These are phyloP conservation scores for Periconia digitata DNA, from an alignment of 2,329 filamentous ascomycete genomes.

Conservation along the genomic window DNA sequence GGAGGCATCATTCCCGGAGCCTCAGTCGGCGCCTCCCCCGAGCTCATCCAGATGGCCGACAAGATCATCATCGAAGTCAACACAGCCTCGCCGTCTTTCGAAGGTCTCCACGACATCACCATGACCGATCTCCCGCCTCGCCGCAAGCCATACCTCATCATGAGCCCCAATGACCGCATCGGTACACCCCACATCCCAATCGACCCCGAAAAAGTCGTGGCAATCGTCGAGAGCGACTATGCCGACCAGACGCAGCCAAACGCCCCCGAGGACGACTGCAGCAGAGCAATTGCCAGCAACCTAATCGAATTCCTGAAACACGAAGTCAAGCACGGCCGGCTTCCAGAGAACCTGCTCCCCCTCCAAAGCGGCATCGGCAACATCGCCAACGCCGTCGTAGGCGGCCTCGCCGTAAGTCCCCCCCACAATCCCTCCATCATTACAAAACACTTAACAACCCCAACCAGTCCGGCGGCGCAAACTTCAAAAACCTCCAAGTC, in stretches of 20 bases:
- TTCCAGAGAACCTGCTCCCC: conserved; percentile 75
- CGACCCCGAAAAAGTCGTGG: conserved; percentile 81
- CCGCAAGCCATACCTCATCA: conserved; percentile 84
- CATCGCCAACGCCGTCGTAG: conserved; percentile 89
- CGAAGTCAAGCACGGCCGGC: conserved; percentile 75
- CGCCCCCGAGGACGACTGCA: conserved; percentile 71
- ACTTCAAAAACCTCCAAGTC: conserved; percentile 85
- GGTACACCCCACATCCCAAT: conserved; percentile 80
- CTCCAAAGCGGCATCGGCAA: conserved; percentile 90
- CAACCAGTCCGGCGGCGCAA: conserved; percentile 60
- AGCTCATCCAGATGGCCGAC: conserved; percentile 86
- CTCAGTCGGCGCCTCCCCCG: conserved; percentile 80
- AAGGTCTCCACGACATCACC: conserved; percentile 88
- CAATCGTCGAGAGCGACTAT: conserved; percentile 82
- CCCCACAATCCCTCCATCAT: background rate
- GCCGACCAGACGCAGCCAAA: conserved; percentile 76
- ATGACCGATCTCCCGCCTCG: conserved; percentile 81
- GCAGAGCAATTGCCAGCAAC: conserved; percentile 72
- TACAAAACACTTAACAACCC: background rate
- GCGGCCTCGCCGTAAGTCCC: conserved; percentile 63
- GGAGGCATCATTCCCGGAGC: conserved; percentile 87
- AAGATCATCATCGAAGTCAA: conserved; percentile 95
- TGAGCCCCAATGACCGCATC: conserved; percentile 82
- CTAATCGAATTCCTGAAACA: conserved; percentile 86
- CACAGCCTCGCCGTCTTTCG: conserved; percentile 79